These are phyloP conservation scores for Coriaria nepalensis DNA, from an alignment of 306 rosid species.

Conservation along the genomic window DNA sequence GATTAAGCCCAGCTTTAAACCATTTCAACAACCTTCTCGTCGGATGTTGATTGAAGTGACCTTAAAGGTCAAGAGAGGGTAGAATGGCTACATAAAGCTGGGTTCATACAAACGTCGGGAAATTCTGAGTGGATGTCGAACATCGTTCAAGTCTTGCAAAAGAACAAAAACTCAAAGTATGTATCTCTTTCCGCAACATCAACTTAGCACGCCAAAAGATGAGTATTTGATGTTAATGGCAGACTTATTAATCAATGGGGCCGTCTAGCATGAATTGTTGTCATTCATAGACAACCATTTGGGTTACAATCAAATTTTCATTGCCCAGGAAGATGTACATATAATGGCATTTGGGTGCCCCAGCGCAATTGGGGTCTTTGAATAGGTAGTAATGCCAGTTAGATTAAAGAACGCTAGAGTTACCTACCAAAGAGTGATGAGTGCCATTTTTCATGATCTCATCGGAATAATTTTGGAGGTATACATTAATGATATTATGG, in stretches of 20 bases:
- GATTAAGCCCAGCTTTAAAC: too few species aligned
- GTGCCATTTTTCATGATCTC: background rate
- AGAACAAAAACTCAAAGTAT: background rate
- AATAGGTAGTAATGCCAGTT: background rate
- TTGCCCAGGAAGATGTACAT: background rate
- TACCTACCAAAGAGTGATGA: background rate
- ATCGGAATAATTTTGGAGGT: background rate
- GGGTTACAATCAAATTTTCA: background rate
- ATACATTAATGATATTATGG: too few species aligned
- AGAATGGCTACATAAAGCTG: too few species aligned
- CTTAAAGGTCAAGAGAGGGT: too few species aligned
- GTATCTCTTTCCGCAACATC: background rate
- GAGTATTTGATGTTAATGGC: background rate
- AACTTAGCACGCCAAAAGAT: background rate
- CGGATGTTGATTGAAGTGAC: too few species aligned
- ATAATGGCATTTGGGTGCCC: background rate
- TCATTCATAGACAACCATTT: background rate
- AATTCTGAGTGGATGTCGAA: too few species aligned
- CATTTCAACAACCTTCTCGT: too few species aligned
- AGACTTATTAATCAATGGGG: background rate
- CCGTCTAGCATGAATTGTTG: background rate
- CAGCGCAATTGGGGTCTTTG: background rate
- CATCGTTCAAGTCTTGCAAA: background rate
- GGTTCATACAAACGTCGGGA: too few species aligned
- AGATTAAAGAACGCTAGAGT: background rate